A percentile compares a stretch with the other conserved stretches of the same genome.
Evolutionary conservation across 345 rosid species (phyloP).

Genomic region (Punica granatum): DNA sequence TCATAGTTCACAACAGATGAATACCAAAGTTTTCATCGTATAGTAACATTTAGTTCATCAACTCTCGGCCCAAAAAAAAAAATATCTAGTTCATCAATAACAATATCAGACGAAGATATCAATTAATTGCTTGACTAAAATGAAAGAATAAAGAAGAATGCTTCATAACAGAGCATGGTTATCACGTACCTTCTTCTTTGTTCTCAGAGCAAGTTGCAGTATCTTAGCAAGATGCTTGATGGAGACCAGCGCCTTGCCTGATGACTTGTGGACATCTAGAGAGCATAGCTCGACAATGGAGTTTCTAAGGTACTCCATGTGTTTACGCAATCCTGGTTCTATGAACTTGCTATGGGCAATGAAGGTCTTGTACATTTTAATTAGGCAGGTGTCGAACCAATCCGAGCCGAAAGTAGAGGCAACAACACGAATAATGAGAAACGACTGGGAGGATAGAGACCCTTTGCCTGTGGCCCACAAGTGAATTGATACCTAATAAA

Average conservation of each 20-base stretch:
- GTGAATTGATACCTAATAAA: conserved; percentile 55
- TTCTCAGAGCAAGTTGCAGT: conserved; percentile 51
- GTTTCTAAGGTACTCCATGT: conserved; percentile 43
- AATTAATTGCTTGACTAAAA: background rate
- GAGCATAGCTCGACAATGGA: conserved; percentile 71
- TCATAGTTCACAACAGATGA: background rate
- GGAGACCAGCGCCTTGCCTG: conserved; percentile 48
- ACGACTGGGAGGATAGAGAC: conserved; percentile 42
- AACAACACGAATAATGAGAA: conserved; percentile 53
- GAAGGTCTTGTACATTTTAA: conserved; percentile 60
- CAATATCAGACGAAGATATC: background rate
- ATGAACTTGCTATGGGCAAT: conserved; percentile 54
- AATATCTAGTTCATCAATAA: too few species aligned
- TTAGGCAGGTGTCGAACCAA: conserved; percentile 51
- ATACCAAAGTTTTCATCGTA: background rate
- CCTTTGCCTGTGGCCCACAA: conserved; percentile 75
- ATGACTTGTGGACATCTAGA: conserved; percentile 72
- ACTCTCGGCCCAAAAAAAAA: too few species aligned
- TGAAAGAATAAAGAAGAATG: background rate
- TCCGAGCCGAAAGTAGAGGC: conserved; percentile 46
- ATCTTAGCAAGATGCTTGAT: conserved; percentile 63
- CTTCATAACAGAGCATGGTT: background rate
- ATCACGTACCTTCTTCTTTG: conserved; percentile 63
- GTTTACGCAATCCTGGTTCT: conserved; percentile 36
- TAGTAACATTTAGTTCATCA: background rate